Conservation (phyloP, 2,329 filamentous ascomycete species). For the Hymenoscyphus albidus region DNA sequence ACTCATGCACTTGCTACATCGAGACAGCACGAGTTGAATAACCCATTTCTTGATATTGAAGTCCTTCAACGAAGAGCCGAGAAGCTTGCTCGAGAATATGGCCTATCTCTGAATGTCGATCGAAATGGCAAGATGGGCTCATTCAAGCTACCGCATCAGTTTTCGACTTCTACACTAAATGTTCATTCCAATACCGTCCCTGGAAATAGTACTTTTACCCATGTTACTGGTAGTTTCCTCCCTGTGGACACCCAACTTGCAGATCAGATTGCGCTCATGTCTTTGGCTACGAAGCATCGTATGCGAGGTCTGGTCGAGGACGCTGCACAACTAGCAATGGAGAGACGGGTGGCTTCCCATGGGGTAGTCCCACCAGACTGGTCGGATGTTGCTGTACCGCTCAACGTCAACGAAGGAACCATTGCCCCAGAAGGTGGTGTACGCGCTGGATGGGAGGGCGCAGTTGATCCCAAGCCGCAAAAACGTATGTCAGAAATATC, state of each 20-base stretch:
- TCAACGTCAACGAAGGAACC: conserved; percentile 36
- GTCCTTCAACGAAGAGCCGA: conserved; percentile 43
- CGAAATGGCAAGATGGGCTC: conserved; percentile 49
- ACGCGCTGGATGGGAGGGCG: conserved; percentile 43
- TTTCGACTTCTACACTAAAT: conserved; percentile 39
- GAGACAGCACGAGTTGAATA: conserved; percentile 53
- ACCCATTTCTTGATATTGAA: conserved; percentile 45
- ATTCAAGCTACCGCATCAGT: conserved; percentile 32
- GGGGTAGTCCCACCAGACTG: conserved; percentile 76
- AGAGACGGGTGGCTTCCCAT: conserved; percentile 73
- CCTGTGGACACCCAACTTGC: conserved; percentile 72
- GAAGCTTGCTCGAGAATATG: conserved; percentile 56
- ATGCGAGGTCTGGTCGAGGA: conserved; percentile 75
- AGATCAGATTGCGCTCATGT: conserved; percentile 79
- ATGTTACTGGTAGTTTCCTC: conserved; percentile 65
- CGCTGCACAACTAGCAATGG: conserved; percentile 64
- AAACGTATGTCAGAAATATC: conserved; percentile 41
- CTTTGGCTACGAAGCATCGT: conserved; percentile 77
- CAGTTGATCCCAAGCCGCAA: conserved; percentile 51
- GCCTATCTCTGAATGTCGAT: conserved; percentile 53
- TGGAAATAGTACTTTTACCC: conserved; percentile 57
- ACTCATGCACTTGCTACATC: conserved; percentile 52
- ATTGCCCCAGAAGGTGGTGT: conserved; percentile 26
- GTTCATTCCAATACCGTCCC: conserved; percentile 56
- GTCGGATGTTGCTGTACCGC: conserved; percentile 61